Evolutionary conservation across 2,329 filamentous ascomycete species (phyloP), one percentile per base, ranked within the genome.

Genomic region (Thielaviopsis populi): DNA sequence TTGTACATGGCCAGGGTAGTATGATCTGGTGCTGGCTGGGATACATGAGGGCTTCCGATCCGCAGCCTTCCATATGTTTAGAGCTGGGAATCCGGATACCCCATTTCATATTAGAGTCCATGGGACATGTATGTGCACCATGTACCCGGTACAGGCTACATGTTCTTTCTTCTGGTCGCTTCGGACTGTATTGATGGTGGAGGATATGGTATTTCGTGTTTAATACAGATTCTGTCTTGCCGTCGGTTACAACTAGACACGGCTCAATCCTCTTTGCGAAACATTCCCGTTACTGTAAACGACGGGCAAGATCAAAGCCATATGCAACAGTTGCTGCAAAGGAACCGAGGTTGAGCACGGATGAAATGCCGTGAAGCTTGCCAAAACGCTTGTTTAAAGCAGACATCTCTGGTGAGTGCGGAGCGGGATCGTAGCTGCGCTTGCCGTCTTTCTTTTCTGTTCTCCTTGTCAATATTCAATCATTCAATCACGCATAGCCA

Each of bases 381-480:
- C 82, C 83, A 73, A 97, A 97, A 67, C 78, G 79, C 75, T 84
- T 88, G 78, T 92, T 95, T 69, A 95, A 74, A 8, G 78, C 79
- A 69, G 83, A 74, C 91, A 97, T 96, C 76, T 92, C 89, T 69
- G 85, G 79, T 4, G 88, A 94, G 70, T 95, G 89, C 46, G 90
- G 88, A 0, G 85, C 81, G 62, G 82, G 77, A 68, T 95, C 90
- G 70, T 87, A 88, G 74, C 85, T 89, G 72, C 87, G 88, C 80
- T 95, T 96, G 63, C 90, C 90, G 72, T 96, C 92, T 70, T 86
- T 84, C 67, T 87, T 90, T 78, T 92, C 91, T 85, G 66, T 58
- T 48, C 37, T 33, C 60, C 46, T 33, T 63, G 17, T 64, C 58
- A 37, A 27, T 43, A 54, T 17, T 33, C 64, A 13, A 40, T 59